Conservation (phyloP, 2,329 filamentous ascomycete species). For the Penicillium sp. region DNA sequence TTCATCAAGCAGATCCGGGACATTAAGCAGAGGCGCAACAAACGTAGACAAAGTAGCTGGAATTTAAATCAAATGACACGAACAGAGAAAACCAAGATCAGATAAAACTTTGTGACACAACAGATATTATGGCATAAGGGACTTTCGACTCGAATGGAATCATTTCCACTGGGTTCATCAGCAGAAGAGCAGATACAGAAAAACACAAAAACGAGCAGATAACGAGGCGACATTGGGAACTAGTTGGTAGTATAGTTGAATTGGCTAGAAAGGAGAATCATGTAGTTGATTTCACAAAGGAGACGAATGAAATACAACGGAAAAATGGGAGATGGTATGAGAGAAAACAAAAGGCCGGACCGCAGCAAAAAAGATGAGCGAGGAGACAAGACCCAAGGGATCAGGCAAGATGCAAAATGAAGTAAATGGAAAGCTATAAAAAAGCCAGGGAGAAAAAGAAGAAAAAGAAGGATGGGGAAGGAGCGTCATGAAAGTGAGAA, state of each 20-base stretch:
- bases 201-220: background rate
- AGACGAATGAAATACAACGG: slow-evolving; percentile 34
- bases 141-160: background rate
- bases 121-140: background rate
- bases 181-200: background rate
- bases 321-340: slow-evolving; percentile 29
- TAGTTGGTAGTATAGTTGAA: slow-evolving; percentile 31
- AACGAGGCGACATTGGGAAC: slow-evolving; percentile 17
- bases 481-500: slow-evolving; percentile 18
- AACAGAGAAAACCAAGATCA: background rate
- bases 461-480: slow-evolving; percentile 19
- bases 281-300: slow-evolving; percentile 32
- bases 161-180: background rate
- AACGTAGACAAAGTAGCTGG: background rate
- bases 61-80: background rate
- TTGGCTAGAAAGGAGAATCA: slow-evolving; percentile 32
- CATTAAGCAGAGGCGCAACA: background rate
- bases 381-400: slow-evolving; percentile 19
- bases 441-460: slow-evolving; percentile 15
- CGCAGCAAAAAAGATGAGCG: slow-evolving; percentile 23
- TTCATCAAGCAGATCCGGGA: background rate
- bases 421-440: slow-evolving; percentile 18
- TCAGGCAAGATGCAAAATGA: slow-evolving; percentile 20
- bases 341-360: slow-evolving; percentile 15
- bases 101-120: background rate